These are phyloP conservation scores for Sporodiniella umbellata DNA, from an alignment of 371 early-diverging fungal species.

Conservation along the genomic window DNA sequence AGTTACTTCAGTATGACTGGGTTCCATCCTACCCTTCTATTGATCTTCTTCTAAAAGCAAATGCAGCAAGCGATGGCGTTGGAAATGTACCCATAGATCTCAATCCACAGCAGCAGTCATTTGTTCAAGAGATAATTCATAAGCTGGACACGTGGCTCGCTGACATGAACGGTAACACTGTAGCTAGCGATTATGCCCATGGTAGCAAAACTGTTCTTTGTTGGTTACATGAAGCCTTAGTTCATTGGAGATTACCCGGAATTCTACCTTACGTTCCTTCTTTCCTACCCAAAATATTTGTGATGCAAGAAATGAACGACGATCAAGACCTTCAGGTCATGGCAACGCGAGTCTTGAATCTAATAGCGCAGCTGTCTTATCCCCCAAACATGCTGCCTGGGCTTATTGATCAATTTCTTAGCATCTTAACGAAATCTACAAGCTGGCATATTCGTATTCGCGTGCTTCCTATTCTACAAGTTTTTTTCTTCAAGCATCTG, in stretches of 20 bases:
- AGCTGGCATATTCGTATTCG: slow-evolving; percentile 77
- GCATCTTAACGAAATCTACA: slow-evolving; percentile 46
- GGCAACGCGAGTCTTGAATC: slow-evolving; percentile 50
- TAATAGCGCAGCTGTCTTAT: slow-evolving; percentile 55
- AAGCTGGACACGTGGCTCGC: slow-evolving; percentile 39
- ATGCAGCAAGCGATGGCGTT: slow-evolving; percentile 30
- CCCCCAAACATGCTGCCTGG: slow-evolving; percentile 52
- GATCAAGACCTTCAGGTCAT: slow-evolving; percentile 69
- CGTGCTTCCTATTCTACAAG: slow-evolving; percentile 73
- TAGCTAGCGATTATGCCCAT: slow-evolving; percentile 60
- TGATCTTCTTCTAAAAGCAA: slow-evolving; percentile 27
- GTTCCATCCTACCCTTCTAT: slow-evolving; percentile 57
- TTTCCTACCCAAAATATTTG: slow-evolving; percentile 57
- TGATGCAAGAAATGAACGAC: slow-evolving; percentile 74
- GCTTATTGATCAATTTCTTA: slow-evolving; percentile 54
- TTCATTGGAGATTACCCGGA: slow-evolving; percentile 48
- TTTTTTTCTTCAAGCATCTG: slow-evolving; percentile 76
- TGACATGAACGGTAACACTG: slow-evolving; percentile 33
- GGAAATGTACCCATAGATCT: slow-evolving; percentile 41
- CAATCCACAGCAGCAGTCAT: slow-evolving; percentile 23
- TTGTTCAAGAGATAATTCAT: slow-evolving; percentile 18
- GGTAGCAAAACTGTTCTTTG: slow-evolving; percentile 70
- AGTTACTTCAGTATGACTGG: slow-evolving; percentile 61
- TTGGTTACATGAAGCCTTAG: slow-evolving; percentile 63
- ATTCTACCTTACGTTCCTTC: slow-evolving; percentile 53